Base-by-base conservation (phyloP, 495 filamentous ascomycete genomes). In the Podospora conica region DNA sequence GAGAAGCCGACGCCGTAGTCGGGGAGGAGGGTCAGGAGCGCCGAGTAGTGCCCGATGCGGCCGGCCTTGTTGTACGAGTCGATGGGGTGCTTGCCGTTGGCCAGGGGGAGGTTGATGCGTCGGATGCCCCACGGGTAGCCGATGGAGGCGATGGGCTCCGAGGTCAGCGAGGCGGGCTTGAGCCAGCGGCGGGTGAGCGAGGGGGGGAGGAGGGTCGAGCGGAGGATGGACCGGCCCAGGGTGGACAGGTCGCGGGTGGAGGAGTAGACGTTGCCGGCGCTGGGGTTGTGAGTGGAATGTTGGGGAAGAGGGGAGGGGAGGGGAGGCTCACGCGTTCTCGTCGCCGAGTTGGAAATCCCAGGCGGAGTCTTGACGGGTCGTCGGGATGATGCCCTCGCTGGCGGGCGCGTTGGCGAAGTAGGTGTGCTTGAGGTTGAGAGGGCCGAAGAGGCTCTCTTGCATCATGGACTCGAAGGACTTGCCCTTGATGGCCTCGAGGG, bases 41-140 rank as follows among this genome's bases (percentile, higher is more conserved):
- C 73, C 4, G 78, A 75, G 65, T 86, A 87, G 24, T 68, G 60
- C 3, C 78, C 79, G 22, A 82, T 68, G 55, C 81, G 77, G 0
- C 85, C 86, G 28, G 75, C 75, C 70, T 87, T 88, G 53, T 80
- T 83, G 72, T 75, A 78, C 2, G 81, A 80, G 72, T 80, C 78
- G 3, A 86, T 73, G 12, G 85, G 82, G 5, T 81, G 78, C 68
- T 80, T 79, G 40, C 81, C 80, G 65, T 78, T 74, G 22, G 53
- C 62, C 5, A 67, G 71, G 2, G 73, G 40, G 2, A 78, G 63
- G 11, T 68, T 55, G 65, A 79, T 76, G 57, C 77, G 78, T 5
- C 74, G 70, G 29, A 88, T 83, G 31, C 87, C 86, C 85, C 85
- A 88, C 0, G 87, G 86, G 1, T 81, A 80, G 21, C 85, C 81